phyloP scores from a whole-genome alignment of 179 eudicot species.

The Beta lomatogona region DNA sequence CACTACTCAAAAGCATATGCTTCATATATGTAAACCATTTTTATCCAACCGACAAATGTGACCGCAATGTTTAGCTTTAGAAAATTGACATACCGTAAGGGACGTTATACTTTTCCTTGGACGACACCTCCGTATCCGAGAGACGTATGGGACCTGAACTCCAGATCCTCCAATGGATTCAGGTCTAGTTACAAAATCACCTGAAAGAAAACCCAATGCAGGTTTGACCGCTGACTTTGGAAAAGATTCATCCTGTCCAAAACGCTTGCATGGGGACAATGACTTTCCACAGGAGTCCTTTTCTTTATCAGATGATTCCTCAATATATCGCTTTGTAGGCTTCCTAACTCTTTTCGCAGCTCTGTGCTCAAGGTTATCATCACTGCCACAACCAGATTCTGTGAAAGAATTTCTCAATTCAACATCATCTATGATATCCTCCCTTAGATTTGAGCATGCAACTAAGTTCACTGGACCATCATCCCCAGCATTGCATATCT shows the following conservation, averaged over 20 bases:
- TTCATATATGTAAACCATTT: neutral
- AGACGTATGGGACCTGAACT: constrained; percentile 85
- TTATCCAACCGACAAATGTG: neutral
- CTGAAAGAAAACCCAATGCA: constrained; percentile 35
- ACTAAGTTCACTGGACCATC: constrained; percentile 28
- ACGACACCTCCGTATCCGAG: constrained; percentile 84
- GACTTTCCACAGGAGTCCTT: constrained; percentile 49
- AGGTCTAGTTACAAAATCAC: constrained; percentile 58
- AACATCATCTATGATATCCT: constrained; percentile 34
- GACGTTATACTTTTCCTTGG: constrained; percentile 73
- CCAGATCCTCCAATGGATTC: constrained; percentile 95
- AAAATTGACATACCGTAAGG: constrained; percentile 53
- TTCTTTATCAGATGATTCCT: constrained; percentile 80
- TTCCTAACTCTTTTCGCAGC: constrained; percentile 81
- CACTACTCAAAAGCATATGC: neutral
- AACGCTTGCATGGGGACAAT: constrained; percentile 41
- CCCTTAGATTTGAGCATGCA: constrained; percentile 33
- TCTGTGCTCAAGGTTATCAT: constrained; percentile 51
- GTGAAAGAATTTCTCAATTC: constrained; percentile 37
- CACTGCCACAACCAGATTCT: constrained; percentile 44
- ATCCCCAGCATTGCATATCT: constrained; percentile 37
- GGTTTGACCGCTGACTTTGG: constrained; percentile 37
- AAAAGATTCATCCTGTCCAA: constrained; percentile 38
- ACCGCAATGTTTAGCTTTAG: neutral
- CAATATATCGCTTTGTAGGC: constrained; percentile 92